Evolutionary conservation across 257 asterid species (phyloP).

Genomic region (Solanum ossicruentum): DNA sequence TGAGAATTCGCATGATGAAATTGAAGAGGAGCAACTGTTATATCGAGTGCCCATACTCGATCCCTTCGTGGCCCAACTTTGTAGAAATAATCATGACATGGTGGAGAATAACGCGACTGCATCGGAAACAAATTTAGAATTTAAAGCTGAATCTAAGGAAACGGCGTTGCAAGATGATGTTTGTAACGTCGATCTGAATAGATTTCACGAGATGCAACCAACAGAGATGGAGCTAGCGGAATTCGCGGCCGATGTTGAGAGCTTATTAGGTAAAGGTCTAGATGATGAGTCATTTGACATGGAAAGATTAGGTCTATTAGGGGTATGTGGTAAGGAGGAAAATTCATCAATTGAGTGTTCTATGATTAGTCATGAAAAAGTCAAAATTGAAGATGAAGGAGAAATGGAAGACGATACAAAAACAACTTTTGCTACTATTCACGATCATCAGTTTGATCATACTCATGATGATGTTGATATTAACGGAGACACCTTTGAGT

Average conservation of each 20-base stretch:
- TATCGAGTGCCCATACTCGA: constrained; percentile 66
- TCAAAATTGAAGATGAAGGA: constrained; percentile 40
- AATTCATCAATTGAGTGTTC: constrained; percentile 1
- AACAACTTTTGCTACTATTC: neutral
- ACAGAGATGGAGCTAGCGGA: constrained; percentile 76
- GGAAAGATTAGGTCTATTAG: constrained; percentile 51
- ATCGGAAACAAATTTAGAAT: neutral
- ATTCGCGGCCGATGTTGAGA: constrained; percentile 75
- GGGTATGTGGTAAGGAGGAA: constrained; percentile 8
- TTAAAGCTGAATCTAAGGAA: neutral
- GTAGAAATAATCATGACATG: constrained; percentile 11
- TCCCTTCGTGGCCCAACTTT: constrained; percentile 32
- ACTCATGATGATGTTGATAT: constrained; percentile 11
- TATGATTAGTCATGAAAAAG: constrained; percentile 13
- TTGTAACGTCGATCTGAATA: constrained; percentile 1
- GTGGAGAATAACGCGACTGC: neutral
- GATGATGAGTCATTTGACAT: constrained; percentile 56
- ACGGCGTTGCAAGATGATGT: neutral
- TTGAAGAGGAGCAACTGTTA: constrained; percentile 59
- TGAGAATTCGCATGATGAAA: constrained; percentile 37
- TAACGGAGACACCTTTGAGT: constrained; percentile 35
- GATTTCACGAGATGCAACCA: constrained; percentile 37
- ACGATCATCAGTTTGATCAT: neutral
- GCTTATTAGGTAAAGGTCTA: constrained; percentile 59
- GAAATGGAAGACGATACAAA: neutral